Evolutionary conservation across 106 monocot genomes (phyloP).

Genomic region (Amphibolis antarctica): DNA sequence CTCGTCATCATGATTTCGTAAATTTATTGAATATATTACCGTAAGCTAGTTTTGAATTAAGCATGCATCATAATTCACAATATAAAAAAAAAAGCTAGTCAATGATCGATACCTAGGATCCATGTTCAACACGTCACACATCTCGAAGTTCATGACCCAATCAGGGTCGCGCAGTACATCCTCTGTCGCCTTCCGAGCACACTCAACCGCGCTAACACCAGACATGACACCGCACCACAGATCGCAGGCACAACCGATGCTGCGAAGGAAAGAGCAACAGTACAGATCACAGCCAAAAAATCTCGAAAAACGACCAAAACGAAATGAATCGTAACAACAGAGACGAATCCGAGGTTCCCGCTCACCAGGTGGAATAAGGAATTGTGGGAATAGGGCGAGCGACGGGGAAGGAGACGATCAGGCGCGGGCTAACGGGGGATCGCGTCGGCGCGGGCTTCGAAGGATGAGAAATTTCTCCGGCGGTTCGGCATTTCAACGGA

Average conservation of each 20-base stretch:
- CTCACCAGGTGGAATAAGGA: neutral
- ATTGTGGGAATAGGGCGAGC: neutral
- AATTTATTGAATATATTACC: too few relatives aligned
- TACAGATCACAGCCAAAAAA: neutral
- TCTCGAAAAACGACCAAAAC: neutral
- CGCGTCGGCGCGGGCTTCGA: neutral
- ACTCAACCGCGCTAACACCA: constrained; percentile 27
- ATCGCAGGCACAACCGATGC: neutral
- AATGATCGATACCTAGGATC: constrained; percentile 47
- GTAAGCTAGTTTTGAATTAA: too few relatives aligned
- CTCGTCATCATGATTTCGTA: too few relatives aligned
- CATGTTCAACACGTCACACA: constrained; percentile 78
- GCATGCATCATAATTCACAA: too few relatives aligned
- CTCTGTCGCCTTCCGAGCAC: constrained; percentile 73
- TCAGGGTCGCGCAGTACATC: constrained; percentile 75
- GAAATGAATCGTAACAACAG: neutral
- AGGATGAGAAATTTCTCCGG: neutral
- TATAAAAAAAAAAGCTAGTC: too few relatives aligned
- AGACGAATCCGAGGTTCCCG: neutral
- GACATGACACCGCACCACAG: constrained; percentile 21
- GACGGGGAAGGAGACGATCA: neutral
- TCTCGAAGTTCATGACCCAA: constrained; percentile 81
- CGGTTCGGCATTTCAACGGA: neutral
- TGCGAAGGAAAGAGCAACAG: neutral
- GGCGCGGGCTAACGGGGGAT: neutral